These are phyloP conservation scores for Sistotremastrum niveocremeum DNA, from an alignment of 768 basidiomycete genomes.

Conservation along the genomic window DNA sequence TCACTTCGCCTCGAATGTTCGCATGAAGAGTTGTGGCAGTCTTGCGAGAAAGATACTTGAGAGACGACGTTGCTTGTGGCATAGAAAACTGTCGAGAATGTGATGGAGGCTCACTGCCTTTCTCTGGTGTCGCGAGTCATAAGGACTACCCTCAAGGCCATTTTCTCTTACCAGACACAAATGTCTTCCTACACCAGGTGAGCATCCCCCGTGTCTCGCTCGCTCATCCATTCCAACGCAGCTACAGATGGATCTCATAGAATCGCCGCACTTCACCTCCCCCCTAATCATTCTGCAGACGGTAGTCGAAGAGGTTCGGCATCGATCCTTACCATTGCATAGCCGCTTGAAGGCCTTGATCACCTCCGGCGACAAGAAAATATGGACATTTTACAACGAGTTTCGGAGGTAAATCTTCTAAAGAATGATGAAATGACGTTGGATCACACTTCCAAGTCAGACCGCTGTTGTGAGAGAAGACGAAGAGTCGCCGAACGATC, in stretches of 20 bases:
- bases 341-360: constrained; percentile 81
- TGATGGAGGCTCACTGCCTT: constrained; percentile 34
- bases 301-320: constrained; percentile 91
- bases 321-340: constrained; percentile 83
- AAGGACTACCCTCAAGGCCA: constrained; percentile 50
- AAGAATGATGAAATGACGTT: not conserved
- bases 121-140: constrained; percentile 44
- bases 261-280: constrained; percentile 56
- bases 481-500: constrained; percentile 80
- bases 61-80: constrained; percentile 85
- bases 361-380: constrained; percentile 73
- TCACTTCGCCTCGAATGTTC: not conserved
- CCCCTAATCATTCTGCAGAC: constrained; percentile 91
- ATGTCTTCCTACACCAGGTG: constrained; percentile 85
- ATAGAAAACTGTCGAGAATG: constrained; percentile 60
- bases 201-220: constrained; percentile 4
- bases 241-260: constrained; percentile 82
- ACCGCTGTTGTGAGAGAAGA: constrained; percentile 69
- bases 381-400: constrained; percentile 82
- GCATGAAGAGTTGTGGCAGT: constrained; percentile 31
- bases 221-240: constrained; percentile 4
- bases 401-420: constrained; percentile 51
- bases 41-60: constrained; percentile 83
- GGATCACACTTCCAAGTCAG: constrained; percentile 32
- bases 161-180: constrained; percentile 86